Base-by-base conservation (phyloP, 305 asterid species). In the Fraxinus greggii region DNA sequence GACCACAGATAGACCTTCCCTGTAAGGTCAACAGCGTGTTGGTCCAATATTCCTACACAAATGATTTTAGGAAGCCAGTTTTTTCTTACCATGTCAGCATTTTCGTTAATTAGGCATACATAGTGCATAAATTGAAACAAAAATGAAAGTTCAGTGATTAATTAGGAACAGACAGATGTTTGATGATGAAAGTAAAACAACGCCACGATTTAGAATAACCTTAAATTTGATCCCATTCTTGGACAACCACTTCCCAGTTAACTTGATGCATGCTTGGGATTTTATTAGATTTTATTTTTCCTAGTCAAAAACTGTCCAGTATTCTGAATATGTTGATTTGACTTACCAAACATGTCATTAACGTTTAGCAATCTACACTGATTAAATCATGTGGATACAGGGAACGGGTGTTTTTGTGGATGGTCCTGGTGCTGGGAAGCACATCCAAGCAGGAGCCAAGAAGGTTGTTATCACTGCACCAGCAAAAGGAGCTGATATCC, bases 351-450 rank as follows among this genome's bases (percentile, higher is more conserved):
- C 61, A 28, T 45, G 79, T 40, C 28, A 51, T 19, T 28, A 8
- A 9, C 31, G 15, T 67, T n/a, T 31, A 1, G 36, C 23, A 69
- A 28, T 54, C 26, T 10, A n/a, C 15, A 36, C n/a, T 48, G 17
- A 33, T 15, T 65, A 29, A 38, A 83, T 7, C 3, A 40, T 36
- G 70, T 78, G 65, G 75, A 79, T 80, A 74, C 86, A 92, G 97
- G 99, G 98, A 81, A 95, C 98, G 0, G 97, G 97, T 76, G 99
- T 94, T 51, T 95, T 95, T 4, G 97, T 94, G 74, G 99, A 94
- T 79, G 98, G 99, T 15, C 98, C 97, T 1, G 98, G 99, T 75
- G 99, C 98, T 0, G 98, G 98, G 35, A 93, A 95, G 89, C 98
- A 93, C 83, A 89, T 95, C 92, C 97, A 93, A 88, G 98, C 98